A percentile compares a stretch with the other conserved stretches of the same genome.
These are phyloP conservation scores for Umbilicaria muhlenbergii DNA, from an alignment of 495 filamentous ascomycete genomes.

Conservation along the genomic window DNA sequence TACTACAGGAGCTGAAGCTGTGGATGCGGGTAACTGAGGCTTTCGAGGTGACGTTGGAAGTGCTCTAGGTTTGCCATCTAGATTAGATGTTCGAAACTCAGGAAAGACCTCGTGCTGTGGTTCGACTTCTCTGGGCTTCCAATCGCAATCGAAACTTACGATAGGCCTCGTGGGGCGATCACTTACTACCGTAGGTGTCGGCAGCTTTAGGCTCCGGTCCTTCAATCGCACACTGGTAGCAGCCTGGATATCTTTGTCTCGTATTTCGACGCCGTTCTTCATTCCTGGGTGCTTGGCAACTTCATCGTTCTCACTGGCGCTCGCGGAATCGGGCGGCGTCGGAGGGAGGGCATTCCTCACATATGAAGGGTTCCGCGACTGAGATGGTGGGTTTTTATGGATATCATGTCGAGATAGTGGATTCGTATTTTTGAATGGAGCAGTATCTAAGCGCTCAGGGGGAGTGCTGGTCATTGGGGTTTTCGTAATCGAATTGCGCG, in stretches of 20 bases:
- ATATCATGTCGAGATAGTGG: slow-evolving; percentile 54
- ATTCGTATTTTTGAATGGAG: slow-evolving; percentile 30
- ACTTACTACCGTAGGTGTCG: slow-evolving; percentile 74
- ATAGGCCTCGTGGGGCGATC: slow-evolving; percentile 74
- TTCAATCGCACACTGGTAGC: slow-evolving; percentile 83
- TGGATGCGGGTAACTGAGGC: slow-evolving; percentile 11
- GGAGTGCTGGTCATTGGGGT: slow-evolving; percentile 19
- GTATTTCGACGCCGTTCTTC: slow-evolving; percentile 66
- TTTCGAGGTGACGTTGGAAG: slow-evolving; percentile 1
- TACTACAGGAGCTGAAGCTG: slow-evolving; percentile 22
- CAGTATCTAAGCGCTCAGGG: slow-evolving; percentile 27
- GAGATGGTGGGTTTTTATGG: slow-evolving; percentile 59
- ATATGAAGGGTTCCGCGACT: slow-evolving; percentile 60
- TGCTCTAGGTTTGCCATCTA: background rate
- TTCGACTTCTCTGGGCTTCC: slow-evolving; percentile 44
- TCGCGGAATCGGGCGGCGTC: slow-evolving; percentile 11
- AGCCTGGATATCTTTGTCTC: slow-evolving; percentile 68
- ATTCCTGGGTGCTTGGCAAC: slow-evolving; percentile 21
- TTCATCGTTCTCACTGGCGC: slow-evolving; percentile 6
- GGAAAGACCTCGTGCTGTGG: slow-evolving; percentile 15
- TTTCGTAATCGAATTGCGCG: slow-evolving; percentile 42
- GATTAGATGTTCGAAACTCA: background rate
- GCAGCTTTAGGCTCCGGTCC: slow-evolving; percentile 71
- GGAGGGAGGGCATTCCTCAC: slow-evolving; percentile 39
- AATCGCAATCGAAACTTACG: slow-evolving; percentile 77